These are phyloP conservation scores for Juncus inflexus DNA, from an alignment of 176 grass and related monocot species.

Conservation along the genomic window DNA sequence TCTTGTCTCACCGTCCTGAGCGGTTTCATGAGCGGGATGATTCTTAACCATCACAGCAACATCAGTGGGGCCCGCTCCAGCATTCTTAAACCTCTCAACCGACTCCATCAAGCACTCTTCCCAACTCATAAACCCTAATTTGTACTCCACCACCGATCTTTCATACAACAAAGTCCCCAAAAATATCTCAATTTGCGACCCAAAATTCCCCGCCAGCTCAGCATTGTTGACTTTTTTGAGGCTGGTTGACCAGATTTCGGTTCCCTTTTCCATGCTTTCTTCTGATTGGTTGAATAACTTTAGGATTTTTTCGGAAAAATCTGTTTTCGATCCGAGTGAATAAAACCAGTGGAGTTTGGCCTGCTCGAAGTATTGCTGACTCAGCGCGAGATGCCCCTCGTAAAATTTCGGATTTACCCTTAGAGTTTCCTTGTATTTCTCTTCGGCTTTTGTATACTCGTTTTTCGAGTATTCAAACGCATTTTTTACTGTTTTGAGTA, in stretches of 20 bases:
- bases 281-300: constrained; percentile 68
- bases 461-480: constrained; percentile 57
- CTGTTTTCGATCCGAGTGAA: constrained; percentile 43
- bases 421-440: constrained; percentile 49
- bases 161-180: constrained; percentile 83
- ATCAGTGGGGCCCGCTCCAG: constrained; percentile 54
- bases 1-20: constrained; percentile 55
- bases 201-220: constrained; percentile 52
- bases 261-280: constrained; percentile 65
- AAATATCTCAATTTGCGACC: constrained; percentile 70
- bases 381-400: constrained; percentile 72
- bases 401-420: constrained; percentile 66
- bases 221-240: constrained; percentile 47
- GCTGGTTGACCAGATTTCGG: constrained; percentile 58
- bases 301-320: constrained; percentile 39
- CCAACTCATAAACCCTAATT: constrained; percentile 63
- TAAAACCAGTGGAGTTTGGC: constrained; percentile 78
- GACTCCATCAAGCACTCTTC: constrained; percentile 64
- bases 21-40: constrained; percentile 65
- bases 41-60: constrained; percentile 58
- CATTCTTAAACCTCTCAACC: constrained; percentile 76
- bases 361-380: constrained; percentile 67
- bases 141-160: constrained; percentile 69
- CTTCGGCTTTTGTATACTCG: constrained; percentile 60
- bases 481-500: constrained; percentile 50